A percentile compares a stretch with the other conserved stretches of the same genome.
phyloP scores from a whole-genome alignment of 768 basidiomycete species.

The Hygrophorus pudorinus region DNA sequence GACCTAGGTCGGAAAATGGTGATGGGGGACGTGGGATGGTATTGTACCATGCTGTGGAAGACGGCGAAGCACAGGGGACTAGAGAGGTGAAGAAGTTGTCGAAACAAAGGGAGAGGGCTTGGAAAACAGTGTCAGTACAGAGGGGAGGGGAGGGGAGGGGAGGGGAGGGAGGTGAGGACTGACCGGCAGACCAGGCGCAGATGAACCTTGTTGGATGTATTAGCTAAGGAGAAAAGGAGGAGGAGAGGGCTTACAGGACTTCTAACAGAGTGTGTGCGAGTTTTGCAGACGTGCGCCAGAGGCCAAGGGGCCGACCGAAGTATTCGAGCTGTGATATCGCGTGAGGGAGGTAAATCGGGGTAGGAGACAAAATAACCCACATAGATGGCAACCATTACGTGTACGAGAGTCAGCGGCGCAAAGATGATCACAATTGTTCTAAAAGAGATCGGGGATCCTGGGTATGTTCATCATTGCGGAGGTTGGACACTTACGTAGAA shows the following conservation, averaged over 20 bases:
- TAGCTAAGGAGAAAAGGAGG: too few species aligned
- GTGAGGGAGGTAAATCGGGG: background rate
- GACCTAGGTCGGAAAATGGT: slow-evolving; percentile 29
- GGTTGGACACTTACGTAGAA: slow-evolving; percentile 50
- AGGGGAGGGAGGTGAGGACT: too few species aligned
- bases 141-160: too few species aligned
- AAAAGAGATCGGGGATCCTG: slow-evolving; percentile 3
- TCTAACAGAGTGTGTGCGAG: slow-evolving; percentile 81
- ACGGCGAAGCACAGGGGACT: slow-evolving; percentile 60
- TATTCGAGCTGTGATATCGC: slow-evolving; percentile 64
- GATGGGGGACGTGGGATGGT: slow-evolving; percentile 44
- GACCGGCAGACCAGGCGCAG: slow-evolving; percentile 81
- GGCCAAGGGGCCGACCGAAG: slow-evolving; percentile 83
- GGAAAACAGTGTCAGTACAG: too few species aligned
- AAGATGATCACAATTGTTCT: slow-evolving; percentile 82
- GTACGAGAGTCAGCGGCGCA: slow-evolving; percentile 70
- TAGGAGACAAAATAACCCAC: slow-evolving; percentile 37
- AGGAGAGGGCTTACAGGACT: slow-evolving; percentile 32
- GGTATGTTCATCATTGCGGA: background rate
- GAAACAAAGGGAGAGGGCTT: slow-evolving; percentile 68
- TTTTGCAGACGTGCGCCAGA: slow-evolving; percentile 85
- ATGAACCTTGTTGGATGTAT: slow-evolving; percentile 37
- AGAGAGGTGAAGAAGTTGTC: slow-evolving; percentile 88
- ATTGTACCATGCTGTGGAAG: slow-evolving; percentile 66
- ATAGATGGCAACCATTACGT: slow-evolving; percentile 82